Percentiles rank a stretch among this genome's conserved stretches.
Evolutionary conservation across 306 rosid species (phyloP).

Genomic region (Pterocarpus santalinus): DNA sequence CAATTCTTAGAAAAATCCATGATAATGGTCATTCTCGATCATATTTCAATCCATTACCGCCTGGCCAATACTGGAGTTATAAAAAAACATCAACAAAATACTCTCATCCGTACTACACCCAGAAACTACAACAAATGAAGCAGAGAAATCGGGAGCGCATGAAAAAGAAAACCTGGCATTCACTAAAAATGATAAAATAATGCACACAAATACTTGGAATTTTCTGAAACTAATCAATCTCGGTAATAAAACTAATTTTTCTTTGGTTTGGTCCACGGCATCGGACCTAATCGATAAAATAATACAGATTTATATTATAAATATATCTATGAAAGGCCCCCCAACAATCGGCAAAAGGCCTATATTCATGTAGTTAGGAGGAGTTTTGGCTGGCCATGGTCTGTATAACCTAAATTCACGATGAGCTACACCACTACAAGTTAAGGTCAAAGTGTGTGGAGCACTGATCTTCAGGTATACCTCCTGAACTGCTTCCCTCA

Average conservation of each 20-base stretch:
- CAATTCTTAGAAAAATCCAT: no score
- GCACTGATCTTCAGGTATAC: constrained; percentile 52
- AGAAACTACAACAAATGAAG: neutral
- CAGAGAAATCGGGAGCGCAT: neutral
- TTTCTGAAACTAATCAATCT: constrained; percentile 32
- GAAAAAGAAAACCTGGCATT: neutral
- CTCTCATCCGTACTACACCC: neutral
- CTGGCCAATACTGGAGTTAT: neutral
- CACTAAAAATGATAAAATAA: constrained; percentile 5
- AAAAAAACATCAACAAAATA: neutral
- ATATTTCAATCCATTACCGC: neutral
- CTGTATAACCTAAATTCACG: constrained; percentile 49
- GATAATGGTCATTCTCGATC: no score
- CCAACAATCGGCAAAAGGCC: constrained; percentile 45
- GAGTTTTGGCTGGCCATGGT: constrained; percentile 24
- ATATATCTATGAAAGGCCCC: constrained; percentile 40
- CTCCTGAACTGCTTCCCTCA: constrained; percentile 56
- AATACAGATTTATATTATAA: constrained; percentile 36
- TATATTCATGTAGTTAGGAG: constrained; percentile 46
- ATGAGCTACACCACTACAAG: constrained; percentile 49
- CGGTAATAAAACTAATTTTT: constrained; percentile 15
- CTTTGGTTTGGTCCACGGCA: constrained; percentile 41
- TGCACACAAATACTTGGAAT: constrained; percentile 31
- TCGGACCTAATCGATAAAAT: constrained; percentile 45
- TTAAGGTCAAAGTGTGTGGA: constrained; percentile 71